Percentiles rank a stretch among this genome's conserved stretches.
These are phyloP conservation scores for Gloeopeniophorella convolvens DNA, from an alignment of 768 basidiomycete genomes.

Conservation along the genomic window DNA sequence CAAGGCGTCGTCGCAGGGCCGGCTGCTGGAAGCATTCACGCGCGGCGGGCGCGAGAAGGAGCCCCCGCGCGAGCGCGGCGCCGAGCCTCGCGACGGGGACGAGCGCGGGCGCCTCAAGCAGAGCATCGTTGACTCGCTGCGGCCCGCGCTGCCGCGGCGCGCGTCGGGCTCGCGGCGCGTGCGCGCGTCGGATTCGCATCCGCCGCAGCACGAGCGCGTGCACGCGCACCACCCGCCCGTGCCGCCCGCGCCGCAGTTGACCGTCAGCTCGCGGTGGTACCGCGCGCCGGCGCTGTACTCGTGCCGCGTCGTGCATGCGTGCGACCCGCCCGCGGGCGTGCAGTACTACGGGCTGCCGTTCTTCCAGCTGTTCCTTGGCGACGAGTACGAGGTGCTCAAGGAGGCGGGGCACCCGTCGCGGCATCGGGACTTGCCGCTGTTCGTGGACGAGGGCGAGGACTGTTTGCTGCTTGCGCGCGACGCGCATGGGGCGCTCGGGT, in stretches of 20 bases:
- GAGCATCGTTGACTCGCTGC: slow-evolving; percentile 1
- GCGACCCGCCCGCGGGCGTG: slow-evolving; percentile 54
- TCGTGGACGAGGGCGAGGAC: slow-evolving; percentile 72
- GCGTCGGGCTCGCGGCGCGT: slow-evolving; percentile 8
- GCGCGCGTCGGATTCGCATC: slow-evolving; percentile 2
- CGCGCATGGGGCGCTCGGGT: slow-evolving; percentile 51
- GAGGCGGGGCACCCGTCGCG: slow-evolving; percentile 76
- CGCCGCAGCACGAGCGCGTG: slow-evolving; percentile 20
- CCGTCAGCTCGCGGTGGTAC: slow-evolving; percentile 18
- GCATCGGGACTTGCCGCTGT: slow-evolving; percentile 66
- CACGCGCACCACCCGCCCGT: slow-evolving; percentile 21
- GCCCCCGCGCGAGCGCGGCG: slow-evolving; percentile 1
- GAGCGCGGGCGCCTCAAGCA: background rate
- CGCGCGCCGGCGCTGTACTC: slow-evolving; percentile 43
- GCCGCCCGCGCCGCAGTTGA: slow-evolving; percentile 14
- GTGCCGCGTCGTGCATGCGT: slow-evolving; percentile 64
- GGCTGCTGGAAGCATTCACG: slow-evolving; percentile 20
- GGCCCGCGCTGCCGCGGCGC: slow-evolving; percentile 5
- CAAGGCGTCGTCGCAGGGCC: slow-evolving; percentile 26
- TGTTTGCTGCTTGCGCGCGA: slow-evolving; percentile 71
- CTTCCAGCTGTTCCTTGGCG: slow-evolving; percentile 59
- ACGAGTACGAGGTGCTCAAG: slow-evolving; percentile 59
- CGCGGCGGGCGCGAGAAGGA: slow-evolving; percentile 20
- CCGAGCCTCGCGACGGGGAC: too few species aligned
- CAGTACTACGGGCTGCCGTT: slow-evolving; percentile 72